Evolutionary conservation across 768 basidiomycete species (phyloP), one percentile per base, ranked within the genome.

Genomic region (Scleroderma bovista): DNA sequence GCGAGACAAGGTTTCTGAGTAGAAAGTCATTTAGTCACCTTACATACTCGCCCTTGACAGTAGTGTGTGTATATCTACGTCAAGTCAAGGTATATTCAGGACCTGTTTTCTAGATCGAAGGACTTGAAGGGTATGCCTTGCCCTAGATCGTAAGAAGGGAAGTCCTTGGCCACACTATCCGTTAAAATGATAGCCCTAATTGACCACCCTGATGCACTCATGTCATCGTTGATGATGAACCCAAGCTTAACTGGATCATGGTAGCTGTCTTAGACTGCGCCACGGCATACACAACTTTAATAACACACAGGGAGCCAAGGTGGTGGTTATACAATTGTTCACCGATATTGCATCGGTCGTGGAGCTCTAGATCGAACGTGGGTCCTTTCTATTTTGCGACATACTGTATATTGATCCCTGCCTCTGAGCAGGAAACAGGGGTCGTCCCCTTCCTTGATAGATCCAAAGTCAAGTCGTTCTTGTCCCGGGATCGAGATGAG

Each of bases 31-130:
- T n/a, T 43, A 43, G 24, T 43, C 41, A 43, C 41, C 20, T 26
- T 26, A 20, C 6, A 43, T 43, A 48, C 34, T n/a, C n/a, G n/a
- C 39, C 48, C 39, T 40, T 44, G 23, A 36, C 37, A 33, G 15
- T 43, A 36, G 23, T 26, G 46, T 46, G 34, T 58, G 50, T 53
- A 62, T 51, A 41, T 53, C 47, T 48, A 51, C 16, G 22, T 55
- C 53, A 29, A 58, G 57, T 51, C 46, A 26, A 57, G 64, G 24
- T 52, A 65, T 48, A 64, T 64, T 64, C 54, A 64, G 63, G 63
- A 33, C 48, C 51, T 10, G 10, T 46, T n/a, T 40, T 48, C 40
- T 15, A 26, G n/a, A 26, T 16, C 23, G 23, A 43, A 9, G 22
- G 41, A 24, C 41, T 42, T 42, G 40, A 43, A 11, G 41, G 41